Base-by-base conservation (phyloP, 164 flowering plant genomes). In the Dillenia turbinata region DNA sequence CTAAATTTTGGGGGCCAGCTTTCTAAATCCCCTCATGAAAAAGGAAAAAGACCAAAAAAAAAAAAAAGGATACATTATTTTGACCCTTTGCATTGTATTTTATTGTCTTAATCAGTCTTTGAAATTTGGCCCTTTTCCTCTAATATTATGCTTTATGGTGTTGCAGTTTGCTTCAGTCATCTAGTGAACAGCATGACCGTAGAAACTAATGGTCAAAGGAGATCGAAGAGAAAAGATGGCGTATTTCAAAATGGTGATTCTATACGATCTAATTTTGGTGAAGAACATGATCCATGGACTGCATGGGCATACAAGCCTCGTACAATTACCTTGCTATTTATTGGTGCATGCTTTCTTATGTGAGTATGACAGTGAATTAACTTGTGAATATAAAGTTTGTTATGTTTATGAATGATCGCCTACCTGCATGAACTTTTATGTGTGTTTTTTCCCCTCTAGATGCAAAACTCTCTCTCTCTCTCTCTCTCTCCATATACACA, bases 261-360 rank as follows among this genome's bases (percentile, higher is more conserved):
- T 48, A 68, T 56, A 44, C 43, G 44, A 22, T 67, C 71, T 48
- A 66, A 44, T 72, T 66, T 49, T 46, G 74, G 64, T 59, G 85
- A 86, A 47, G 98, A 89, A 44, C 69, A 82, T 49, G 98, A 93
- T 74, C 98, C 98, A 46, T 93, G 98, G 98, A 91, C 96, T 60
- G 96, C 98, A 48, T 93, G 97, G 98, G 97, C 97, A 13, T 93
- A 93, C 78, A 83, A 71, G 76, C 98, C 98, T 73, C 98, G 74
- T 26, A 93, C 97, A 11, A 73, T 93, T 60, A 72, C 98, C 16
- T 76, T 87, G 69, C 74, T 93, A 62, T 78, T 90, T 59, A 62
- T 93, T 69, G 98, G 98, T 59, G 96, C 98, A 52, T 86, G 96
- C 57, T 83, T 90, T 72, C 84, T 93, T 5, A 86, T 93, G 98